Percentiles rank a stretch among this genome's conserved stretches.
Conservation (phyloP, 768 basidiomycete species). For the Fibroporia radiculosa region DNA sequence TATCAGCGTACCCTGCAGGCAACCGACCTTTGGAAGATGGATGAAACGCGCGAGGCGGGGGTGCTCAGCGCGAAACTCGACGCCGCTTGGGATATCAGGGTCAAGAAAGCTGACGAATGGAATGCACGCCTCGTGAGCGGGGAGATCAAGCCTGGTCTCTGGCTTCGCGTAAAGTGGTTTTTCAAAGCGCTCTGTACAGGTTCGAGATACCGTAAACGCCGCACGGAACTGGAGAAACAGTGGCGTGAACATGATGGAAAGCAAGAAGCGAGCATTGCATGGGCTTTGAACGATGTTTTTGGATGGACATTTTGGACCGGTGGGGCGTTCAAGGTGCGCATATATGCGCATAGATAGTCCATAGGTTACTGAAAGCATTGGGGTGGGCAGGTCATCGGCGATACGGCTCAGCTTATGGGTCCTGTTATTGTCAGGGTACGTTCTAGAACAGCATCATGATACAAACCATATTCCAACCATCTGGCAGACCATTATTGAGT, state of each 20-base stretch:
- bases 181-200: constrained; percentile 17
- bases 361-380: neutral
- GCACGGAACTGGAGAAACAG: constrained; percentile 26
- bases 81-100: constrained; percentile 43
- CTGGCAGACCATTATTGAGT: constrained; percentile 51
- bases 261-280: constrained; percentile 44
- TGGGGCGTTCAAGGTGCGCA: constrained; percentile 47
- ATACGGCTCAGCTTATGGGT: constrained; percentile 54
- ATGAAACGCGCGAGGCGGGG: constrained; percentile 39
- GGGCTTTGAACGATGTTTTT: constrained; percentile 56
- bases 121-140: constrained; percentile 42
- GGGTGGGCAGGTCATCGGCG: constrained; percentile 43
- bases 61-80: constrained; percentile 47
- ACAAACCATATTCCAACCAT: neutral
- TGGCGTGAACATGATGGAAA: constrained; percentile 41
- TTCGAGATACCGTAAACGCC: constrained; percentile 17
- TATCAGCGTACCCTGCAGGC: constrained; percentile 70
- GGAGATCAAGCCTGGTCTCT: constrained; percentile 32
- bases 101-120: constrained; percentile 44
- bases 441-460: neutral
- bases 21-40: constrained; percentile 67
- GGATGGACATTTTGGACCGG: constrained; percentile 55
- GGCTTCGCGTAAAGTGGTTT: constrained; percentile 34
- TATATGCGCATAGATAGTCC: neutral
- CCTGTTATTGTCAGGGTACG: constrained; percentile 52